Conservation (phyloP, 768 basidiomycete species). For the Tricholoma flavovirens region DNA sequence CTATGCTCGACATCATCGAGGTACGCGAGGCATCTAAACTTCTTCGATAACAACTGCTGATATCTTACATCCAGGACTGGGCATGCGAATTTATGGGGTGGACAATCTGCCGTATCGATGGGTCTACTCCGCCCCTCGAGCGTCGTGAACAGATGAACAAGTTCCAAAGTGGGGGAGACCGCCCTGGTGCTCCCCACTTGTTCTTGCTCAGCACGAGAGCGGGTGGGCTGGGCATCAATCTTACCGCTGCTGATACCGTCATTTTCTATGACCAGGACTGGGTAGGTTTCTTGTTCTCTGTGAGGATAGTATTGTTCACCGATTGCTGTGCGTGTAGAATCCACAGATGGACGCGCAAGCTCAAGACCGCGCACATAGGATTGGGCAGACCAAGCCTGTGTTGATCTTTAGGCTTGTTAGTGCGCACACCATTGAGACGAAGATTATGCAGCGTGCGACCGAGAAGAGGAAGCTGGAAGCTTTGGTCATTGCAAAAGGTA, state of each 20-base stretch:
- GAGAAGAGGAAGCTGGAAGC: slow-evolving; percentile 91
- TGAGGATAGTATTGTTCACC: background rate
- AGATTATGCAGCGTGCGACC: slow-evolving; percentile 81
- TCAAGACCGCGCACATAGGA: slow-evolving; percentile 92
- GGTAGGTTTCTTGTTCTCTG: slow-evolving; percentile 38
- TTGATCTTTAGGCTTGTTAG: slow-evolving; percentile 85
- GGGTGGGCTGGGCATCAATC: slow-evolving; percentile 76
- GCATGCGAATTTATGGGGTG: slow-evolving; percentile 78
- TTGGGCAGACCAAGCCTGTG: slow-evolving; percentile 90
- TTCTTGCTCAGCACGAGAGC: slow-evolving; percentile 80
- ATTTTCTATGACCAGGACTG: slow-evolving; percentile 93
- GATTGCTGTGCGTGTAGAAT: slow-evolving; percentile 41
- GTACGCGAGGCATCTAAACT: slow-evolving; percentile 28
- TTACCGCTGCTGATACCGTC: slow-evolving; percentile 82
- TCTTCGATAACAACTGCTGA: background rate
- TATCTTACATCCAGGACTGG: slow-evolving; percentile 60
- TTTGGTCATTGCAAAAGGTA: slow-evolving; percentile 90
- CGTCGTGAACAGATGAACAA: slow-evolving; percentile 79
- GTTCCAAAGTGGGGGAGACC: slow-evolving; percentile 73
- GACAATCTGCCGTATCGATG: slow-evolving; percentile 89
- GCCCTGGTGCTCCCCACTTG: slow-evolving; percentile 56
- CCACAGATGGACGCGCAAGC: slow-evolving; percentile 98
- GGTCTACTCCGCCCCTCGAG: slow-evolving; percentile 70
- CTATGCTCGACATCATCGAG: slow-evolving; percentile 94
- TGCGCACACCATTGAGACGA: slow-evolving; percentile 86